Percentiles rank a stretch among this genome's conserved stretches.
These are phyloP conservation scores for Golubevia sp. DNA, from an alignment of 1,284 basidiomycete species.

Conservation along the genomic window DNA sequence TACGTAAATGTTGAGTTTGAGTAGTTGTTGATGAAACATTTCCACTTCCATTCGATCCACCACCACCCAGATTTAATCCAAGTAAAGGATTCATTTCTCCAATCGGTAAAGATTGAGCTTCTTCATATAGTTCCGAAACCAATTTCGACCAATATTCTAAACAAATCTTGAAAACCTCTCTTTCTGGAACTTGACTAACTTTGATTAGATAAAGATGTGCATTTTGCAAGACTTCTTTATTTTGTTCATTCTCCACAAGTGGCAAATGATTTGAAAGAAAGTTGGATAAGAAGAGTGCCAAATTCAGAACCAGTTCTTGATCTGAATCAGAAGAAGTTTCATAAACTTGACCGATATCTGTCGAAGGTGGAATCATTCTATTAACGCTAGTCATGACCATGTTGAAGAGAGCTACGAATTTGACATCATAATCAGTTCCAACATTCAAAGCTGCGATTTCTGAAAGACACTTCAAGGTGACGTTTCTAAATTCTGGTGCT, in stretches of 20 bases:
- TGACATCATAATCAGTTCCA: constrained; percentile 96
- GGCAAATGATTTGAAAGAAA: constrained; percentile 85
- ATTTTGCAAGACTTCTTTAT: constrained; percentile 80
- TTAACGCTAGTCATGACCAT: constrained; percentile 64
- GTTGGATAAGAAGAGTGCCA: constrained; percentile 94
- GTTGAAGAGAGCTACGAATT: constrained; percentile 96
- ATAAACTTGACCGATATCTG: constrained; percentile 83
- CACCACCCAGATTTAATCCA: constrained; percentile 74
- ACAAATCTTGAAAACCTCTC: constrained; percentile 99
- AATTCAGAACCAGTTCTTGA: constrained; percentile 95
- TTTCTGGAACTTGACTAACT: constrained; percentile 95
- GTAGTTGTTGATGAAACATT: constrained; percentile 19
- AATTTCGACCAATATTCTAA: constrained; percentile 98
- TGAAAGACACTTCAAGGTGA: constrained; percentile 96
- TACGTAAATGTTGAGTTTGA: constrained; percentile 68
- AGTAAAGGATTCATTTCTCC: constrained; percentile 91
- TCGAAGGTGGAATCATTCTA: constrained; percentile 63
- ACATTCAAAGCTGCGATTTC: constrained; percentile 85
- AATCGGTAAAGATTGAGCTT: constrained; percentile 88
- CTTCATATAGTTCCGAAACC: constrained; percentile 97
- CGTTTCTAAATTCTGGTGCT: constrained; percentile 93
- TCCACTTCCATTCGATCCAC: constrained; percentile 63
- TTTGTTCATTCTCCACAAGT: constrained; percentile 86
- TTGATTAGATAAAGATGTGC: constrained; percentile 98
- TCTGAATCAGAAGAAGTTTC: constrained; percentile 86